Evolutionary conservation across 805 yeast species (phyloP), one percentile per base, ranked within the genome.

Genomic region (Osmozyma mogii): DNA sequence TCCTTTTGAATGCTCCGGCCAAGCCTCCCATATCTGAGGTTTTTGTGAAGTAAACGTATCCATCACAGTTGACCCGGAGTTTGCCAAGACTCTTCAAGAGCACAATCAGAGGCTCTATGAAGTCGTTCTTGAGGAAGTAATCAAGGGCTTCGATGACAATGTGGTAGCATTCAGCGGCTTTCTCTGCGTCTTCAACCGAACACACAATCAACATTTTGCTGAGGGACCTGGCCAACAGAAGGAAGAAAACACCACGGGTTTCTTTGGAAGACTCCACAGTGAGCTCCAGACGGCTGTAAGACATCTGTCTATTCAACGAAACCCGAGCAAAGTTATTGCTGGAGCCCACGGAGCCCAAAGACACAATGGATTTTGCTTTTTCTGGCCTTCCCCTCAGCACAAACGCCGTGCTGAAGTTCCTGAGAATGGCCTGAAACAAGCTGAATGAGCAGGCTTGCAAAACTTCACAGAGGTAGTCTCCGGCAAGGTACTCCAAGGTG

Each of bases 11-110:
- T 0, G 75, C 68, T 3, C 76, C 69, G 7, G 84, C 71, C 11
- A 81, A 51, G 0, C 84, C 85, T 24, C 72, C 79, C 61, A 78
- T 72, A 45, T 81, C 84, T 1, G 52, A 47, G 4, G 81, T 79
- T 6, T 62, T 55, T 3, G 72, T 52, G 24, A 80, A 54, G 43
- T 62, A 72, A 2, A 80, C 51, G 20, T 49, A 52, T 5, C 61
- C 58, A 3, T 63, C 65, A 9, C 56, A 45, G 2, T 75, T 66
- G 0, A 60, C 60, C 30, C 89, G 59, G 1, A 78, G 55, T 36
- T 85, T 58, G 12, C 71, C 55, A 31, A 82, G 52, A 10, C 74
- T 54, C 29, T 78, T 65, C 5, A 75, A 58, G 3, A 73, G 49
- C 4, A 65, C 56, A n/a, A 80, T 50, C 27, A 72, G 51, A 4